Conservation (phyloP, 768 basidiomycete genomes). For the Kondoa malvinella region DNA sequence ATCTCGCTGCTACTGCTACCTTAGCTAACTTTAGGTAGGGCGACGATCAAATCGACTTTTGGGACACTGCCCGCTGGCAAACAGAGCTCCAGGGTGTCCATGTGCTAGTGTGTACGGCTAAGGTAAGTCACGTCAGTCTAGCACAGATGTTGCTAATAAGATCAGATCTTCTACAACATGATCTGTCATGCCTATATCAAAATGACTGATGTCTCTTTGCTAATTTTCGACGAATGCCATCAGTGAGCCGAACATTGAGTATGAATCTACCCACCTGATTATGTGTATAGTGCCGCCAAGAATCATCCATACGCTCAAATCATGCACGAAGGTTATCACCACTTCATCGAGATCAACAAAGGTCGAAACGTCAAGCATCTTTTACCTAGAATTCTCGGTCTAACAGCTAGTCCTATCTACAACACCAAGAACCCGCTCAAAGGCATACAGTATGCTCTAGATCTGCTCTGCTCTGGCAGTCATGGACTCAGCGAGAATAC, state of each 20-base stretch:
- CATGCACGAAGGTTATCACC: constrained; percentile 2
- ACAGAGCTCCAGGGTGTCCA: background rate
- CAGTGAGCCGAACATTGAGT: background rate
- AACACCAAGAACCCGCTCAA: background rate
- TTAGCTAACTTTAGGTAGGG: background rate
- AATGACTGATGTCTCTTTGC: background rate
- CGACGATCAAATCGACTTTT: background rate
- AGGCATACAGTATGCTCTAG: background rate
- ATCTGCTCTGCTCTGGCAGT: background rate
- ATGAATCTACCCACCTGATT: background rate
- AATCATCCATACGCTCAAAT: background rate
- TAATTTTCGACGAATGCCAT: background rate
- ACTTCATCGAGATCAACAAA: background rate
- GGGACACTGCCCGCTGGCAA: background rate
- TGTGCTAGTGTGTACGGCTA: background rate
- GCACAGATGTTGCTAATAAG: background rate
- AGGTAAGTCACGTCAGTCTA: background rate
- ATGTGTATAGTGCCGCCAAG: background rate
- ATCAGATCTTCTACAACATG: constrained; percentile 2
- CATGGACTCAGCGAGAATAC: background rate
- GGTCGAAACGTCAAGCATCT: background rate
- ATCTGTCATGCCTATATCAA: background rate
- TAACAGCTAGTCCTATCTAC: background rate
- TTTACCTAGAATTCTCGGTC: background rate
- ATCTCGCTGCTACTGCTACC: background rate